Evolutionary conservation across 495 filamentous ascomycete species (phyloP).

Genomic region (Podospora appendiculata): DNA sequence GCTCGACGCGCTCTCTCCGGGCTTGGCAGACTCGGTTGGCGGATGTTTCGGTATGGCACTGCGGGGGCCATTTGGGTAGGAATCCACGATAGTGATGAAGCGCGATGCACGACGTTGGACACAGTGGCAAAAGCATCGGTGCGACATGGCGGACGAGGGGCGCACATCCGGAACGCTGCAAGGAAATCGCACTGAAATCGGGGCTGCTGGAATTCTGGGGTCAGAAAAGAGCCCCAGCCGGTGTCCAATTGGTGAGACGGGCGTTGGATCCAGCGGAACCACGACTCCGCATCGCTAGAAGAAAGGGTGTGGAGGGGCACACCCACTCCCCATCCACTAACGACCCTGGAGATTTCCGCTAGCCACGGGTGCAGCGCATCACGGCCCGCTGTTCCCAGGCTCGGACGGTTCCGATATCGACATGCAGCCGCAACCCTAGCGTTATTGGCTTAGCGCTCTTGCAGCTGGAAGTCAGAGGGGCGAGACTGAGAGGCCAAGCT

Average conservation of each 20-base stretch:
- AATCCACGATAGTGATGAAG: not conserved
- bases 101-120: not conserved
- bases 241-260: not conserved
- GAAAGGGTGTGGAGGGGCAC: slow-evolving; percentile 10
- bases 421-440: not conserved
- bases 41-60: slow-evolving; percentile 10
- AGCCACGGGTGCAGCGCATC: slow-evolving; percentile 21
- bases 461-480: not conserved
- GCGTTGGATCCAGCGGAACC: slow-evolving; percentile 20
- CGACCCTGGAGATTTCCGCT: no score
- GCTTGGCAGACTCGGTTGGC: not conserved
- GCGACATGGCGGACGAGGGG: slow-evolving; percentile 2
- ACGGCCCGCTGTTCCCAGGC: slow-evolving; percentile 27
- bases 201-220: slow-evolving; percentile 7
- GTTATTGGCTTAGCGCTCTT: not conserved
- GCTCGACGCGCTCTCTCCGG: no score
- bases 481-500: no score
- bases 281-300: slow-evolving; percentile 30
- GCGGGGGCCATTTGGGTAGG: not conserved
- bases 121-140: not conserved
- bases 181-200: not conserved
- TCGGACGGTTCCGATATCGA: slow-evolving; percentile 8
- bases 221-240: slow-evolving; percentile 8
- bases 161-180: slow-evolving; percentile 6
- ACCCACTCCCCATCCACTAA: no score